Base-by-base conservation (phyloP, 2,329 filamentous ascomycete species). In the Penicillium sp. region DNA sequence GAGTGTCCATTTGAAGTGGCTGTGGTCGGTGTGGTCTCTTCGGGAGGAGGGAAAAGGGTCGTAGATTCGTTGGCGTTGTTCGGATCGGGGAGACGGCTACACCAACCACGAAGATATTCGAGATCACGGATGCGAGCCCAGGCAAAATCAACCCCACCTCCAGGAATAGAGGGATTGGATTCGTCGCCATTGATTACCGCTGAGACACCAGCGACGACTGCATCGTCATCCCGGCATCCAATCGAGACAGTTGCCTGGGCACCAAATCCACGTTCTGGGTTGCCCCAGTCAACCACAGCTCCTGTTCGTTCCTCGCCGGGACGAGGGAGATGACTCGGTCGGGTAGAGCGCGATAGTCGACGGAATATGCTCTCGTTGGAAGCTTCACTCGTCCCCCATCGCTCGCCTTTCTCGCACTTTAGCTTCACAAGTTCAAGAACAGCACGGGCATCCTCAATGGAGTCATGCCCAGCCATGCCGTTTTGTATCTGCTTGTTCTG, bases 371-470 rank as follows among this genome's bases (percentile, higher is more conserved):
- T 93, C 77, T 99, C 94, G 41, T 87, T 88, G 46, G 87, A 87
- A 2, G 86, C 83, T 43, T 96, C 91, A 50, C 86, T 86, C 0
- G 88, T 89, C 37, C 91, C 94, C 90, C 93, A 99, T 25, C 81
- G 77, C 63, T 89, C 90, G 41, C 94, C 94, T 75, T 90, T 94
- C 73, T 97, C 93, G 73, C 93, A 97, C 74, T 99, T 99, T 71
- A 93, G 88, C 75, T 94, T 96, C 48, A 97, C 86, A 2, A 99
- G 87, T 68, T 97, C 93, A 15, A 99, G 86, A 63, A 92, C 95
- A 3, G 94, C 92, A 63, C 84, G 87, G 15, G 94, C 92, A 73
- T 99, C 94, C 75, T 99, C 94, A 62, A 96, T 84, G 58, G 90
- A 94, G 80, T 97, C 89, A 72, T 99, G 94, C 17, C 94, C 94